Evolutionary conservation across 202 grass and related monocot genomes (phyloP), one percentile per base, ranked within the genome.

Genomic region (Digitaria exilis): DNA sequence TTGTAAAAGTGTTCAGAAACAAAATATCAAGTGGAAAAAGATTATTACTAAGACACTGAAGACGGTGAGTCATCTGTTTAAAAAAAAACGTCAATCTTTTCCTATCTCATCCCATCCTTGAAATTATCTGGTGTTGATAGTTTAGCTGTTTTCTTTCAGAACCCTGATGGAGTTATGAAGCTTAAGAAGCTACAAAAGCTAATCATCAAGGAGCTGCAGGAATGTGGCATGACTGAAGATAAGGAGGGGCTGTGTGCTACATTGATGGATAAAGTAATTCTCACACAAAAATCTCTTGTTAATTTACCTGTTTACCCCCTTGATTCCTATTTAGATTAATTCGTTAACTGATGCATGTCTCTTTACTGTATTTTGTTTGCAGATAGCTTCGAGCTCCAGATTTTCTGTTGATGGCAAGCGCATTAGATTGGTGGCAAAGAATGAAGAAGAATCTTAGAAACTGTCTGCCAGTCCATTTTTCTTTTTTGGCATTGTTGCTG

Each of bases 11-110:
- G 39, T 31, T 71, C 56, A 82, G 9, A 82, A 87, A 54, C 49
- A 89, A 57, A 93, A 92, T 79, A 90, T 96, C 75, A 94, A 92
- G 69, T 98, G 96, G 96, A 98, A 90, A 87, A 96, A 98, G 68
- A 86, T 98, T 59, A 80, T 96, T 63, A 92, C 85, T 52, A 96
- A 85, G 35, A 81, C 81, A 69, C 83, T 92, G 9, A 85, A 96
- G 88, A 79, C 0, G 55, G 93, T 96, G 88, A 81, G 80, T 25
- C 12, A 60, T 75, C 64, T 18, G 0, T n/a, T n/a, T 78, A 50
- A 43, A 80, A 3, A 54, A n/a, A 44, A 72, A 44, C 57, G 4
- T 26, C 45, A 9, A 44, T 79, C 41, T 62, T n/a, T n/a, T n/a
- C n/a, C n/a, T 16, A 18, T 89, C 15, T 79, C 5, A 43, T n/a